Base-by-base conservation (phyloP, 768 basidiomycete species). In the Lyophyllum shimeji region DNA sequence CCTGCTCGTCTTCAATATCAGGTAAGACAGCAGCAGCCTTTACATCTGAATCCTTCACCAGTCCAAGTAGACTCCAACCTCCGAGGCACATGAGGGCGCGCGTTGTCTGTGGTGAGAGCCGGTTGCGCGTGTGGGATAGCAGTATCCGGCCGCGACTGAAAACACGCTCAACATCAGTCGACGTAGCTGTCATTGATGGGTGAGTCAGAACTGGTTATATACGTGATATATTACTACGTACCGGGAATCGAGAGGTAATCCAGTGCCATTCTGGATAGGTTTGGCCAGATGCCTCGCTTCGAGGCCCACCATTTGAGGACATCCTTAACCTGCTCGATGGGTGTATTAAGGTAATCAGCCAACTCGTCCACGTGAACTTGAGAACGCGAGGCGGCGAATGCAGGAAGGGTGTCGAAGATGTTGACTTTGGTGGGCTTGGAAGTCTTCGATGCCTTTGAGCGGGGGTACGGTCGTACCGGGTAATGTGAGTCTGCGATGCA, bases 271-370 rank as follows among this genome's bases (percentile, higher is more conserved):
- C 46, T 20, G 39, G 53, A 2, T 15, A 55, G 39, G 13, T 55
- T 47, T 18, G 46, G 53, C 34, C 40, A 55, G 3, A 55, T 43
- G 12, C 9, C 21, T 31, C 37, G 33, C 45, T 47, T 27, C 20
- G 25, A 9, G 3, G 43, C 31, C 40, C 51, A 52, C 51, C 51
- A 52, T 20, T 52, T 52, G 7, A 52, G 29, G 17, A 18, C 58
- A 43, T 71, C 60, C 0, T 39, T 31, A 17, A 64, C 57, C 25
- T 54, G 33, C 49, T 64, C 66, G 17, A 63, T 47, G 15, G 60
- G 51, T 1, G 63, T 48, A 9, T 21, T 56, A 11, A 74, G 67
- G 58, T 33, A 33, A 6, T 6, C 31, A 6, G 31, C 12, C 7
- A 33, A 12, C 12, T 33, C 31, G 31, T 33, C 31, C 6, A 6